These are phyloP conservation scores for Zymoseptoria tritici DNA, from an alignment of 2,329 filamentous ascomycete species.

Conservation along the genomic window DNA sequence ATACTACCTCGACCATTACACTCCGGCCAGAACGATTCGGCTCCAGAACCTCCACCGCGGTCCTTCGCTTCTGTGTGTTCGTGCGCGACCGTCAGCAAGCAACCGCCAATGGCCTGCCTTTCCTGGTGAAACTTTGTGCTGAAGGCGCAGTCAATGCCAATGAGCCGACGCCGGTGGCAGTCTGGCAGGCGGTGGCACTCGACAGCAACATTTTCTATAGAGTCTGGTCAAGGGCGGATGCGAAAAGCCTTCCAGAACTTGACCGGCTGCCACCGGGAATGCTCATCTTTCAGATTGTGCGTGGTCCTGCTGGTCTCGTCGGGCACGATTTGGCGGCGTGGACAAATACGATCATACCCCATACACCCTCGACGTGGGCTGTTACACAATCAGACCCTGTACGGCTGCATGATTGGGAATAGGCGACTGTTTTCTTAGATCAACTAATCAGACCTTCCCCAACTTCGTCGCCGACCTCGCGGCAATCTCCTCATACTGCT, in stretches of 20 bases:
- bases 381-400: not conserved
- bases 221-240: not conserved
- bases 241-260: not conserved
- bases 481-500: constrained; percentile 18
- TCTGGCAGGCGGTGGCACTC: too few relatives aligned
- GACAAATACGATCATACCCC: not conserved
- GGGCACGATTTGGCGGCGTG: not conserved
- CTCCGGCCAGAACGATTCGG: not conserved
- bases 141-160: not conserved
- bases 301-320: not conserved
- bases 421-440: not conserved
- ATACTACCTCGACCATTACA: not conserved
- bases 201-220: not conserved
- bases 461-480: constrained; percentile 12
- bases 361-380: not conserved
- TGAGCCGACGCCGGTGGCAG: too few relatives aligned
- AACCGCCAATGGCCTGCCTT: not conserved
- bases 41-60: not conserved
- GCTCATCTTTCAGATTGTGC: not conserved
- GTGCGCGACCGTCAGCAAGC: not conserved
- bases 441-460: constrained; percentile 6
- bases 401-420: not conserved
- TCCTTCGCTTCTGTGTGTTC: not conserved
- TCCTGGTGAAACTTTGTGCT: not conserved
- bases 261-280: not conserved